Evolutionary conservation across 2,329 filamentous ascomycete species (phyloP).

Genomic region (Pseudogymnoascus sp.): DNA sequence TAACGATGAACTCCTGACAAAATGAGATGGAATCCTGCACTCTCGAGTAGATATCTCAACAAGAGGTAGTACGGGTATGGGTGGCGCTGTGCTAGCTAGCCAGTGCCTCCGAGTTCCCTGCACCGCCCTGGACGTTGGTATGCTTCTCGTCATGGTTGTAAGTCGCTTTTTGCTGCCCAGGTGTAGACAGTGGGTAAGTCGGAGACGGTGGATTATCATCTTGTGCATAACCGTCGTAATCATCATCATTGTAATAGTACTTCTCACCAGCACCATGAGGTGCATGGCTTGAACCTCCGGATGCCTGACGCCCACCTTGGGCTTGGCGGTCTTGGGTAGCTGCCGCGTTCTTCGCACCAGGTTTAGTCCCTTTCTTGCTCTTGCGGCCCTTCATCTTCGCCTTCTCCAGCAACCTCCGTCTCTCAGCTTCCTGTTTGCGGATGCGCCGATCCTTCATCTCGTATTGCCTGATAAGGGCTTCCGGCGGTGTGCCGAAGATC

Average conservation of each 20-base stretch:
- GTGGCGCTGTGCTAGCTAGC: not conserved
- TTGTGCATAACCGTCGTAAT: constrained; percentile 29
- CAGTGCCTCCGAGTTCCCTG: constrained; percentile 27
- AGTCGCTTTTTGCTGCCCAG: constrained; percentile 14
- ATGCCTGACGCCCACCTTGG: constrained; percentile 12
- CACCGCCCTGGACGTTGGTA: constrained; percentile 32
- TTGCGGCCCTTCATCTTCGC: constrained; percentile 90
- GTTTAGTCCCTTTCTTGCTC: constrained; percentile 73
- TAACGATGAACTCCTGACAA: constrained; percentile 3
- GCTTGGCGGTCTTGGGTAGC: constrained; percentile 21
- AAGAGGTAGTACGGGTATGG: not conserved
- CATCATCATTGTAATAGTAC: constrained; percentile 36
- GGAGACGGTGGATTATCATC: constrained; percentile 21
- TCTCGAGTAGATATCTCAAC: not conserved
- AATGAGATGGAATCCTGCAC: not conserved
- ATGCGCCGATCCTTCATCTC: constrained; percentile 88
- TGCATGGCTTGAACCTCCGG: constrained; percentile 30
- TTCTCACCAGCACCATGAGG: constrained; percentile 35
- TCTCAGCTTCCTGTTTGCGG: constrained; percentile 77
- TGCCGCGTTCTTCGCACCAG: constrained; percentile 23
- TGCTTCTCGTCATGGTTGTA: constrained; percentile 30
- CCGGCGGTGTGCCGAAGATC: constrained; percentile 83
- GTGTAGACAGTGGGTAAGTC: constrained; percentile 32
- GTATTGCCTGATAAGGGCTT: constrained; percentile 79
- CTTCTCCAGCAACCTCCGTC: constrained; percentile 77